These are phyloP conservation scores for Diaporthe longicolla DNA, from an alignment of 2,329 filamentous ascomycete genomes.

Conservation along the genomic window DNA sequence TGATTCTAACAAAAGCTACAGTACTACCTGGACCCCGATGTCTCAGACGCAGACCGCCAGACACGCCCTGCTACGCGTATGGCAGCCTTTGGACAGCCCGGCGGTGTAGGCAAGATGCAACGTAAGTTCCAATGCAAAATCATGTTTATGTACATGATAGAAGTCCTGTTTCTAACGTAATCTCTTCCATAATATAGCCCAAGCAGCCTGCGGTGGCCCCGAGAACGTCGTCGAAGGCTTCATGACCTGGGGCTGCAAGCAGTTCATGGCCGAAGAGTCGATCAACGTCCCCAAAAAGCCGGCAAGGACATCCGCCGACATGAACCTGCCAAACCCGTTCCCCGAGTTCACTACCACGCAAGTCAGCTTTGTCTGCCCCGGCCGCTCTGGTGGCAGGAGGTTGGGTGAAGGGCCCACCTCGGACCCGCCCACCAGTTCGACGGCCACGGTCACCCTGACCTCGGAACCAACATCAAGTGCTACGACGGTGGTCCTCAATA, in stretches of 20 bases:
- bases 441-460: background rate
- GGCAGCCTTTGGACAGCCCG: slow-evolving; percentile 7
- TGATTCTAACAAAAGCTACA: background rate
- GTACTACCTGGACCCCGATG: slow-evolving; percentile 13
- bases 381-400: background rate
- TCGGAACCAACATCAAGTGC: background rate
- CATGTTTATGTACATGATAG: background rate
- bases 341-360: slow-evolving; percentile 8
- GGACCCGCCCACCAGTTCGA: background rate
- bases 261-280: slow-evolving; percentile 11
- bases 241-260: slow-evolving; percentile 26
- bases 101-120: slow-evolving; percentile 15
- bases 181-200: background rate
- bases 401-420: background rate
- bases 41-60: slow-evolving; percentile 7
- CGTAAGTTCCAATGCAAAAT: background rate
- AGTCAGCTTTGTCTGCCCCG: slow-evolving; percentile 20
- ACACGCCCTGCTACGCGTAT: slow-evolving; percentile 6
- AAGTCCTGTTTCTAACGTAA: background rate
- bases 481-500: background rate
- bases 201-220: slow-evolving; percentile 6
- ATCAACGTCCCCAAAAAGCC: slow-evolving; percentile 16
- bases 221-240: background rate
- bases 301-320: background rate
- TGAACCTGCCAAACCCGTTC: slow-evolving; percentile 19